A percentile compares a stretch with the other conserved stretches of the same genome.
phyloP scores from a whole-genome alignment of 1,284 basidiomycete genomes.

The Inonotus obliquus region DNA sequence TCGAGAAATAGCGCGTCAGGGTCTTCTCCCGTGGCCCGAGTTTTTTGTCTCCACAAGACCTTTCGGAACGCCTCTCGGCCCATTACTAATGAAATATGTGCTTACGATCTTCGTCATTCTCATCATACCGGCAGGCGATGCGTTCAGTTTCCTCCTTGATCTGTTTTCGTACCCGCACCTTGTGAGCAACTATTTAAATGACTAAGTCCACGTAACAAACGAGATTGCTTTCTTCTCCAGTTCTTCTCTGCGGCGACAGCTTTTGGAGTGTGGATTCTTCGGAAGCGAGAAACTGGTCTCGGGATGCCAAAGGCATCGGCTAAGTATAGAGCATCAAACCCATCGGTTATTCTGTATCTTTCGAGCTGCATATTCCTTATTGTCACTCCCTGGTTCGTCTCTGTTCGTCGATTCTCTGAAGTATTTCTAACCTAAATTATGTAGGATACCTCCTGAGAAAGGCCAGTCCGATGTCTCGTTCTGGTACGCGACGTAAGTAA shows the following conservation, averaged over 20 bases:
- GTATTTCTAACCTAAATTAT: not conserved
- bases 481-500: constrained; percentile 31
- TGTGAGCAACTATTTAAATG: constrained; percentile 17
- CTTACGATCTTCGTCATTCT: constrained; percentile 50
- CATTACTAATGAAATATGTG: constrained; percentile 41
- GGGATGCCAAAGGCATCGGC: constrained; percentile 28
- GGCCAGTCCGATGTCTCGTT: constrained; percentile 30
- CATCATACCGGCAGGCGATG: constrained; percentile 48
- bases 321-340: constrained; percentile 39
- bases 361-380: constrained; percentile 39
- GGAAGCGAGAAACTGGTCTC: constrained; percentile 31
- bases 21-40: constrained; percentile 38
- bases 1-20: constrained; percentile 37
- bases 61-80: constrained; percentile 43
- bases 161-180: constrained; percentile 26
- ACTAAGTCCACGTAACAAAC: not conserved
- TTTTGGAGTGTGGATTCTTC: constrained; percentile 38
- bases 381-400: constrained; percentile 38
- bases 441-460: constrained; percentile 29
- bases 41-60: constrained; percentile 42
- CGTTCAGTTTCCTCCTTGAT: constrained; percentile 42
- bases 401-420: not conserved
- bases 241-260: constrained; percentile 38
- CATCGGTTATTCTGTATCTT: constrained; percentile 34
- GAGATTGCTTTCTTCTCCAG: constrained; percentile 10